These are phyloP conservation scores for Endoconidiophora polonica DNA, from an alignment of 2,329 filamentous ascomycete genomes.

Conservation along the genomic window DNA sequence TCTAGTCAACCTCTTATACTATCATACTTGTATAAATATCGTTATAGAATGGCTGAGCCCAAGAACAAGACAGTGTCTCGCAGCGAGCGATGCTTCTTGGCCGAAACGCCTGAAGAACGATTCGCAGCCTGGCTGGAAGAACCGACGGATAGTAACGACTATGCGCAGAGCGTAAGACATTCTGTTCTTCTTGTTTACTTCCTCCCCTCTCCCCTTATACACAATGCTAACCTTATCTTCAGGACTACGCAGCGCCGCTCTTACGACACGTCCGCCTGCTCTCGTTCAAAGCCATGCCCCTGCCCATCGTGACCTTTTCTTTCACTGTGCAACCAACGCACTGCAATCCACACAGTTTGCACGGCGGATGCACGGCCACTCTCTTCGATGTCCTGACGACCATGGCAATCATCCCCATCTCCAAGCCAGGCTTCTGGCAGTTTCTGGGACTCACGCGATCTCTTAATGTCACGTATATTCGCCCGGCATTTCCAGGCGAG, in stretches of 20 bases:
- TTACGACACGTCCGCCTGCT: slow-evolving; percentile 26
- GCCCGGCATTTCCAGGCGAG: slow-evolving; percentile 37
- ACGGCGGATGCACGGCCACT: slow-evolving; percentile 47
- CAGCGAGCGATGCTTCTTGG: slow-evolving; percentile 1
- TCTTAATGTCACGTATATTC: slow-evolving; percentile 49
- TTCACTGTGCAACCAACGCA: slow-evolving; percentile 34
- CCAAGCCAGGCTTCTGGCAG: slow-evolving; percentile 38
- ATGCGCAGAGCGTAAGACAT: neutral
- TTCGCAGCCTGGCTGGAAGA: slow-evolving; percentile 8
- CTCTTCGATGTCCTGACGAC: slow-evolving; percentile 52
- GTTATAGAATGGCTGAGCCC: too few species aligned
- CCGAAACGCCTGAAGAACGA: slow-evolving; percentile 4
- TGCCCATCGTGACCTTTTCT: slow-evolving; percentile 27
- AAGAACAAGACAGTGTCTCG: neutral
- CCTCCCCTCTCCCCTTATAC: neutral
- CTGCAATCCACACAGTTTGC: slow-evolving; percentile 40
- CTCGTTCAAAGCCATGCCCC: slow-evolving; percentile 20
- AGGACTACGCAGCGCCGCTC: slow-evolving; percentile 31
- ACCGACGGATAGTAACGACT: neutral
- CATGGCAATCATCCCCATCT: slow-evolving; percentile 37
- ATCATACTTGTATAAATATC: too few species aligned
- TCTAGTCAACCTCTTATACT: too few species aligned
- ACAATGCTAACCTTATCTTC: neutral
- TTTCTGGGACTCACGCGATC: slow-evolving; percentile 47
- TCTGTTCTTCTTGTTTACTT: neutral